Evolutionary conservation across 768 basidiomycete genomes (phyloP).

Genomic region (Lactarius evosmus): DNA sequence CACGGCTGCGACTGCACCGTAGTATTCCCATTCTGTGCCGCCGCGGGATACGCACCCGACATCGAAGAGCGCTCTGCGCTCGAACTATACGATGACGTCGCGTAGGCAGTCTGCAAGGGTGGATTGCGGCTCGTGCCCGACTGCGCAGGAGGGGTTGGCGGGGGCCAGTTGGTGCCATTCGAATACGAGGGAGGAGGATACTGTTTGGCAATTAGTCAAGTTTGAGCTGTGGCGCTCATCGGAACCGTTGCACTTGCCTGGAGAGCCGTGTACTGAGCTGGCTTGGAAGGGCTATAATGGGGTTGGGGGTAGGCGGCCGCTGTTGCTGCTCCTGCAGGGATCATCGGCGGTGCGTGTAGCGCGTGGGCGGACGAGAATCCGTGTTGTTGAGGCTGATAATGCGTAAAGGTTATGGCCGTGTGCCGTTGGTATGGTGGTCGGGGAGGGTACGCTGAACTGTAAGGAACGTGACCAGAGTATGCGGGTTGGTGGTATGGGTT

Average conservation of each 20-base stretch:
- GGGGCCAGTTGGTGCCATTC: constrained; percentile 21
- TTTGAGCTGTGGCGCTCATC: background rate
- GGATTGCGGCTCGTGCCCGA: constrained; percentile 12
- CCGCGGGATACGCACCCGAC: constrained; percentile 9
- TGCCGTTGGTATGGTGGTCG: constrained; percentile 14
- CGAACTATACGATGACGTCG: constrained; percentile 6
- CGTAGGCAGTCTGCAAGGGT: constrained; percentile 10
- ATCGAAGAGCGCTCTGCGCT: constrained; percentile 23
- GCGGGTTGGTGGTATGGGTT: constrained; percentile 17
- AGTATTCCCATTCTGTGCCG: constrained; percentile 12
- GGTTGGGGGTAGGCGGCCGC: constrained; percentile 7
- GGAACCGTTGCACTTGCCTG: constrained; percentile 10
- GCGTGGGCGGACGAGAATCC: constrained; percentile 22
- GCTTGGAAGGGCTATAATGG: constrained; percentile 14
- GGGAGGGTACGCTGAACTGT: constrained; percentile 8
- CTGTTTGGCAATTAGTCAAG: background rate
- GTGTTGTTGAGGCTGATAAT: constrained; percentile 28
- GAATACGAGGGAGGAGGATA: constrained; percentile 14
- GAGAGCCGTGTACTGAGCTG: constrained; percentile 2
- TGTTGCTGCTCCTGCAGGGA: background rate
- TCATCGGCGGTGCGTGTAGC: constrained; percentile 4
- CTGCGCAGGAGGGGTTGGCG: background rate
- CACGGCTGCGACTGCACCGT: constrained; percentile 8
- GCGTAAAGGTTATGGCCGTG: constrained; percentile 25
- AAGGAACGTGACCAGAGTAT: constrained; percentile 13